Evolutionary conservation across 768 basidiomycete species (phyloP), one percentile per base, ranked within the genome.

Genomic region (Nidula microcarpa): DNA sequence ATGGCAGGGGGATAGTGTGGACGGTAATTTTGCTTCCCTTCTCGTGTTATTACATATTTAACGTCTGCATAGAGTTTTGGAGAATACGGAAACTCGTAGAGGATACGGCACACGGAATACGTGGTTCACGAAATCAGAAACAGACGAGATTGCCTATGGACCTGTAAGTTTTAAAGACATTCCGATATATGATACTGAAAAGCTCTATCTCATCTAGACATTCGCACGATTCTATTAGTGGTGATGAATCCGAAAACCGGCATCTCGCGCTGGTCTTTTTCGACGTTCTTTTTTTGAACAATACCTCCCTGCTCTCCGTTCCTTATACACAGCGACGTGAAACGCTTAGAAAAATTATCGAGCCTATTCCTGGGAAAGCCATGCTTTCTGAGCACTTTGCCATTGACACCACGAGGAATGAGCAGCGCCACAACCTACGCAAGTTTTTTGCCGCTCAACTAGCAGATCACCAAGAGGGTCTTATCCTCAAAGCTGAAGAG

Each of bases 221-320:
- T 30, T 30, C 23, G 23, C 23, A 30, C 4, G 23, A 30, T 41
- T 73, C 69, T 8, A 65, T 71, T 60, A 55, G 65, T 18, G 73
- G 69, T 41, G 62, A 68, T 55, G 60, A 63, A 32, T 63, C 72
- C 17, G 68, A 68, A 35, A 62, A 53, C 8, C 77, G 84, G 2
- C 86, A 85, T 55, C 81, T 94, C 6, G 89, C 84, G 16, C 76
- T 96, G 14, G 86, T 93, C 10, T 95, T 94, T 72, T 97, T 95
- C 61, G 94, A 97, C 61, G 60, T 95, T 11, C 75, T 97, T 5
- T 65, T 79, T n/a, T 69, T 92, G 0, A 82, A 94, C 58, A 80
- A 71, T n/a, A 60, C 65, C 35, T 84, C 79, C 6, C 69, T 91
- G 9, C 58, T 91, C 6, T 69, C 73, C 9, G 63, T 63, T 3